Conservation (phyloP, 371 early-diverging fungal species). For the Mortierella sp. region DNA sequence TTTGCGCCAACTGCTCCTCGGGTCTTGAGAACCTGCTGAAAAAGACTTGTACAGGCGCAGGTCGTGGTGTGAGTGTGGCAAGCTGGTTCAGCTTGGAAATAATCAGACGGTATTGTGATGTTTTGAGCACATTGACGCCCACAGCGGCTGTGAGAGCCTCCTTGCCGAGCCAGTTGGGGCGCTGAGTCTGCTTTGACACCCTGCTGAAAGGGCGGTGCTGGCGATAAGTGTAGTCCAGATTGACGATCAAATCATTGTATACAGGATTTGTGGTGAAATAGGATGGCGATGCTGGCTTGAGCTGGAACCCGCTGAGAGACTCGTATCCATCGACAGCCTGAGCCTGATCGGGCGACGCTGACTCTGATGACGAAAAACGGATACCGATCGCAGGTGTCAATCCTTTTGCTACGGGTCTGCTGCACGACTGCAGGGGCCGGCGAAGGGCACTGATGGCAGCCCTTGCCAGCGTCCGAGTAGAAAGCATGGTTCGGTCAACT, state of each 20-base stretch:
- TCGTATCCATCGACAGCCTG: conserved; percentile 22
- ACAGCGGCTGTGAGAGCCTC: conserved; percentile 66
- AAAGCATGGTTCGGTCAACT: conserved; percentile 24
- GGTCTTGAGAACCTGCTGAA: conserved; percentile 57
- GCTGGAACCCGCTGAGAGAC: conserved; percentile 36
- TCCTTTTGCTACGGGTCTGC: conserved; percentile 1
- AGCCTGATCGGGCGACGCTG: conserved; percentile 5
- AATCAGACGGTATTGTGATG: conserved; percentile 74
- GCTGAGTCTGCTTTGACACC: conserved; percentile 27
- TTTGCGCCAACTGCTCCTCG: conserved; percentile 39
- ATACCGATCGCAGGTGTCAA: conserved; percentile 8
- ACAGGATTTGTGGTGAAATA: conserved; percentile 92
- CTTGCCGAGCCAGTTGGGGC: conserved; percentile 62
- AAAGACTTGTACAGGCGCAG: conserved; percentile 55
- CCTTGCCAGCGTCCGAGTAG: conserved; percentile 41
- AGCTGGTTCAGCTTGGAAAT: conserved; percentile 61
- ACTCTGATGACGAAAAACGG: conserved; percentile 27
- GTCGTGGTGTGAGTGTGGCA: conserved; percentile 65
- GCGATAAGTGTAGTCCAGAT: conserved; percentile 72
- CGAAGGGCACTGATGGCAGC: conserved; percentile 19
- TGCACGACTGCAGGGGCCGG: conserved; percentile 27
- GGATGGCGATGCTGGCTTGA: conserved; percentile 75
- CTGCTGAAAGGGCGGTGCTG: conserved; percentile 51
- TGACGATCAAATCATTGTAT: conserved; percentile 80
- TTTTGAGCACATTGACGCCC: conserved; percentile 63